A percentile compares a stretch with the other conserved stretches of the same genome.
These are phyloP conservation scores for Cladophialophora yegresii DNA, from an alignment of 2,329 filamentous ascomycete genomes.

Conservation along the genomic window DNA sequence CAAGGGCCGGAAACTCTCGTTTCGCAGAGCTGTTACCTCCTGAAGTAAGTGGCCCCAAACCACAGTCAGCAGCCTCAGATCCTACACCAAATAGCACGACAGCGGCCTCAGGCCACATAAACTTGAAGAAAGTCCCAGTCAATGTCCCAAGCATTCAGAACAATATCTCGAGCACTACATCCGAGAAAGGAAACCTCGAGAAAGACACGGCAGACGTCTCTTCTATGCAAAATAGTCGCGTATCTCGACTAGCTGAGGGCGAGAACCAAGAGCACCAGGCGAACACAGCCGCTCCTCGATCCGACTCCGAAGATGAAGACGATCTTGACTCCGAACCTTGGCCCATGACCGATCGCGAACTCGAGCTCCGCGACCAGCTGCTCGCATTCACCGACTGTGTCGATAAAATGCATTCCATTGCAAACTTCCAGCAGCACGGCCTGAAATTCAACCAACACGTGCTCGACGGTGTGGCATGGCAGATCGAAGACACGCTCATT, in stretches of 20 bases:
- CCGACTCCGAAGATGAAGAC: neutral
- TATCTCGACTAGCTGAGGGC: neutral
- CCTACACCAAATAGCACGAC: neutral
- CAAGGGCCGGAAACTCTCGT: neutral
- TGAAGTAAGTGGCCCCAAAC: neutral
- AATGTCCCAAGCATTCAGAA: conserved; percentile 25
- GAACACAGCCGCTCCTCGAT: neutral
- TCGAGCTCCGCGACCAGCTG: conserved; percentile 19
- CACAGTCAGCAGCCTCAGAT: neutral
- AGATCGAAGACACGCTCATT: conserved; percentile 24
- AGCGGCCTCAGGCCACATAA: neutral
- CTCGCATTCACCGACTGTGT: conserved; percentile 21
- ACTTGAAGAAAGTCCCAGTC: conserved; percentile 23
- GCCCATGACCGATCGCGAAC: conserved; percentile 15
- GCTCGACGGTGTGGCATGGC: conserved; percentile 22
- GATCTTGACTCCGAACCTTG: neutral
- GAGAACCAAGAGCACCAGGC: neutral
- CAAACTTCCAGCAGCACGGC: neutral
- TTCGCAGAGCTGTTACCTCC: conserved; percentile 8
- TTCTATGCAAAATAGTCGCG: neutral
- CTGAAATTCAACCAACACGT: conserved; percentile 5
- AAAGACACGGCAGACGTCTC: conserved; percentile 3
- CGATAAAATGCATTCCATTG: conserved; percentile 13
- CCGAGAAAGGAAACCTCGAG: conserved; percentile 15
- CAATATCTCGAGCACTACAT: conserved; percentile 12